phyloP scores from a whole-genome alignment of 2,329 filamentous ascomycete species.

The Stylonectria norvegica region DNA sequence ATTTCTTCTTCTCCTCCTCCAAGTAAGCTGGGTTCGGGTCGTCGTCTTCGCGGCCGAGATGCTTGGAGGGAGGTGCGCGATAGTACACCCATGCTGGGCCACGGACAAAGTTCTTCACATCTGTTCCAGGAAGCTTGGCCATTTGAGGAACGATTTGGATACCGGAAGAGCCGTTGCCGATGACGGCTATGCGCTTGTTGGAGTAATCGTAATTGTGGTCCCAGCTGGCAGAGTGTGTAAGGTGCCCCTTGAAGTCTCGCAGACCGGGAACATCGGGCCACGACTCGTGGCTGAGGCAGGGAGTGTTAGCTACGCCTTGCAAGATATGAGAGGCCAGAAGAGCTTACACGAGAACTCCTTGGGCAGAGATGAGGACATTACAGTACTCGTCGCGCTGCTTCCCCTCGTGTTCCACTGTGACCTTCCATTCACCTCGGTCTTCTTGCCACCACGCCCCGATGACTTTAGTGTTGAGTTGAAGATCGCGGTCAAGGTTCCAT shows the following conservation, averaged over 20 bases:
- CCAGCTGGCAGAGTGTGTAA: conserved; percentile 19
- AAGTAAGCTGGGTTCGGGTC: conserved; percentile 29
- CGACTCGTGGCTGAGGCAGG: conserved; percentile 18
- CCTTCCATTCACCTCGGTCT: conserved; percentile 19
- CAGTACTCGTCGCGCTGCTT: conserved; percentile 17
- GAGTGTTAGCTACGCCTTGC: background rate
- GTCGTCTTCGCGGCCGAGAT: conserved; percentile 26
- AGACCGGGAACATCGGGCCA: conserved; percentile 20
- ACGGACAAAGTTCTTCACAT: conserved; percentile 33
- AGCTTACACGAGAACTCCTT: conserved; percentile 22
- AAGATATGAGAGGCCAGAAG: background rate
- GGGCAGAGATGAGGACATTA: conserved; percentile 19
- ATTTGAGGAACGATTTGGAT: conserved; percentile 24
- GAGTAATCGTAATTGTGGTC: conserved; percentile 19
- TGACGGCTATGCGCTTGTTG: conserved; percentile 20
- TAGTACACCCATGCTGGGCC: conserved; percentile 36
- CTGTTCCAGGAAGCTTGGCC: conserved; percentile 26
- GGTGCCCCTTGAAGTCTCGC: conserved; percentile 18
- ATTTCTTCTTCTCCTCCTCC: conserved; percentile 43
- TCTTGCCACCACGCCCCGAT: conserved; percentile 19
- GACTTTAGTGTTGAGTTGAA: conserved; percentile 33
- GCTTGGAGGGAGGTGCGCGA: conserved; percentile 31
- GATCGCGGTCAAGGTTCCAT: conserved; percentile 37
- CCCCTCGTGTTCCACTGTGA: conserved; percentile 16
- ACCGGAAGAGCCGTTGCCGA: conserved; percentile 19